Base-by-base conservation (phyloP, 164 flowering plant genomes). In the Nymphaea colorata region DNA sequence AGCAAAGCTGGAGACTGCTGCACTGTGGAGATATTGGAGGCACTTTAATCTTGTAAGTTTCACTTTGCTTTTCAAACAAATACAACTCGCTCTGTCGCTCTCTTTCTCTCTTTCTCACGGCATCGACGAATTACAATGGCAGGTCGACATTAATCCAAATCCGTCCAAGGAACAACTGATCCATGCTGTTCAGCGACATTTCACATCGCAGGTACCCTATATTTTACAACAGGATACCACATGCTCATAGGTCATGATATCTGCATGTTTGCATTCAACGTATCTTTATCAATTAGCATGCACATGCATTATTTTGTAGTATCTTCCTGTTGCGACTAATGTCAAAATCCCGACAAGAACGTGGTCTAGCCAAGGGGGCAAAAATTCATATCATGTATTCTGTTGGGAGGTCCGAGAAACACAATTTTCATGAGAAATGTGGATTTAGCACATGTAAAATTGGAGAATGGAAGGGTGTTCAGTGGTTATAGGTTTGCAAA, bases 21-120 rank as follows among this genome's bases (percentile, higher is more conserved):
- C 98, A 11, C 73, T 93, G 71, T 76, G 91, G 87, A 87, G 88
- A 82, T 93, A 93, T 62, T 83, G 83, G 79, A 82, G 73, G 64
- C 78, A 75, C 75, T 93, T 74, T 81, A 82, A 88, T 67, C 81
- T 93, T 65, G 98, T 93, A 66, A 44, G 96, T 83, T 41, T 64
- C 59, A 7, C 12, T 61, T 61, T 43, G 36, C 47, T 66, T 66
- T 44, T 43, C 3, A 15, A 42, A 7, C 64, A 17, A 61, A 17
- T 8, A 61, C n/a, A 12, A 11, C 64, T 17, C 42, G 11, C 42
- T 17, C 25, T 41, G 10, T 61, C 41, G 5, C 2, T 61, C 63
- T 25, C 63, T 16, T 15, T 16, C 17, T 61, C 41, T 16, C 41
- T 61, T 17, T 61, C 64, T 61, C 41, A 61, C 36, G 14, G 42